Evolutionary conservation across 345 rosid genomes (phyloP), one percentile per base, ranked within the genome.

Genomic region (Ricinus communis): DNA sequence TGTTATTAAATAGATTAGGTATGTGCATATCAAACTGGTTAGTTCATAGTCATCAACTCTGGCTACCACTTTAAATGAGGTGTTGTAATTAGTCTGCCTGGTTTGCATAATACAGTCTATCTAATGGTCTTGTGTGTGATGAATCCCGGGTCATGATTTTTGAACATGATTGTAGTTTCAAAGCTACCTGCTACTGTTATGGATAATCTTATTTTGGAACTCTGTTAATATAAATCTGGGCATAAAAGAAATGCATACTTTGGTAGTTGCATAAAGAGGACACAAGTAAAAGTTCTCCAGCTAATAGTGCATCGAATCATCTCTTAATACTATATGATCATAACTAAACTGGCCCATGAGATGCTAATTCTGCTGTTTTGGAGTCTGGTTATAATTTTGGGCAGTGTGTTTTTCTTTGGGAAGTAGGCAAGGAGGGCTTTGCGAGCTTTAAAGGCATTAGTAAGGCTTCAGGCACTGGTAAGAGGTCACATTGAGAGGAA

Each of bases 381-480:
- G 2, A 41, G 7, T 28, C 12, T 31, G 16, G 2, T 11, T 11
- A 0, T n/a, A 33, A 22, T 14, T 71, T 25, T 38, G 27, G 40
- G 19, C n/a, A 25, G 9, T 71, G 19, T 53, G 38, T 59, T 53
- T 14, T 4, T 59, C 10, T 18, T 24, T 22, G 9, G 59, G 31
- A 13, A 8, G 92, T 59, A 59, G 97, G 97, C 99, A 5, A 87
- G 87, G 70, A 84, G 93, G 77, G 98, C 99, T 0, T 79, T 93
- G 82, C 85, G 97, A n/a, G 99, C 99, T 27, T 65, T 96, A 14
- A 96, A 79, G 77, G 94, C 94, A n/a, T 72, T 96, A 75, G 98
- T 96, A n/a, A 88, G 87, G 88, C 95, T 96, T 77, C 96, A 96
- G 70, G 98, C 98, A 0, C 76, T 91, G 41, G 96, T 91, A n/a